Percentiles rank a stretch among this genome's conserved stretches.
phyloP scores from a whole-genome alignment of 2,329 filamentous ascomycete genomes.

The Colletotrichum sp. region DNA sequence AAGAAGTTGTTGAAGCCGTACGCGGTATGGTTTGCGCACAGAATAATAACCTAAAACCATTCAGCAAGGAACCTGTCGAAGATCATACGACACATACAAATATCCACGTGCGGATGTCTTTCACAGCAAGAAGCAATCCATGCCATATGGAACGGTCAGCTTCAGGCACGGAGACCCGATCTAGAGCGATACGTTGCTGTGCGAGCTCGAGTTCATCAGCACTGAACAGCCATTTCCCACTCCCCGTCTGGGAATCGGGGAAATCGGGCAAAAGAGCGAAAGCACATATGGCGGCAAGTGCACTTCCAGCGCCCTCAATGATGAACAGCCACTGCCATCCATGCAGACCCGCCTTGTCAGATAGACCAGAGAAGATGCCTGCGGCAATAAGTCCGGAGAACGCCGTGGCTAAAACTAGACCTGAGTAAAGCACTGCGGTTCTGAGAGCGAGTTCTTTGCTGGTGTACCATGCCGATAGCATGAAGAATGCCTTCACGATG shows the following conservation, averaged over 20 bases:
- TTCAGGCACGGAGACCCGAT: constrained; percentile 24
- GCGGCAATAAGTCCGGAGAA: constrained; percentile 21
- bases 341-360: background rate
- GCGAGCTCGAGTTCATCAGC: constrained; percentile 11
- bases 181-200: background rate
- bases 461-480: constrained; percentile 71
- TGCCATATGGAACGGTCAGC: constrained; percentile 5
- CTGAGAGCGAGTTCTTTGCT: constrained; percentile 69
- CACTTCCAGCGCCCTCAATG: background rate
- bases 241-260: background rate
- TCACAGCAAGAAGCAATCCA: constrained; percentile 24
- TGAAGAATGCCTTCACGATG: constrained; percentile 46
- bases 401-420: background rate
- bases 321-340: background rate
- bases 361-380: background rate
- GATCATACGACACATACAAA: constrained; percentile 4
- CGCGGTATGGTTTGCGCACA: constrained; percentile 22
- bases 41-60: constrained; percentile 2
- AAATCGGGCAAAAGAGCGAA: background rate
- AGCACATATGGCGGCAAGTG: background rate
- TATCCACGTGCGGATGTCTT: constrained; percentile 26
- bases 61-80: background rate
- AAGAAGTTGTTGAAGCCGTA: constrained; percentile 29
- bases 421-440: background rate
- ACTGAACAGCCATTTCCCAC: background rate